phyloP scores from a whole-genome alignment of 148 eudicot genomes.

The Fagopyrum esculentum region DNA sequence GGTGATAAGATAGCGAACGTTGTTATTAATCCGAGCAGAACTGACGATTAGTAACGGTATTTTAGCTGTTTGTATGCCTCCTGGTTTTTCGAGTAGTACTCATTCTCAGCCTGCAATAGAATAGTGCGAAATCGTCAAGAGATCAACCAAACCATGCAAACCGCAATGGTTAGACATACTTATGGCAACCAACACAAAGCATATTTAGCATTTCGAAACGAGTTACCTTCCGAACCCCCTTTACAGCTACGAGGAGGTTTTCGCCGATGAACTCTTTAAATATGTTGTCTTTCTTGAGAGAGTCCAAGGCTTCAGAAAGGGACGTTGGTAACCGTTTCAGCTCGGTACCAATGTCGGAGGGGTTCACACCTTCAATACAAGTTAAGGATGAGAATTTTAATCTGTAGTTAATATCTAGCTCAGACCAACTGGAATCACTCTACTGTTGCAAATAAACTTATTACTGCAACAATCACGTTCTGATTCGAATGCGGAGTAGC shows the following conservation, averaged over 20 bases:
- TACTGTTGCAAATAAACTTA: too few species aligned
- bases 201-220: background rate
- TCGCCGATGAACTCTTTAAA: slow-evolving; percentile 54
- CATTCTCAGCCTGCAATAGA: slow-evolving; percentile 52
- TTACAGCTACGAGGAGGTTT: slow-evolving; percentile 57
- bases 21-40: background rate
- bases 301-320: slow-evolving; percentile 65
- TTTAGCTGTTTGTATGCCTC: slow-evolving; percentile 54
- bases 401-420: too few species aligned
- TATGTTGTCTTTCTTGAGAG: slow-evolving; percentile 54
- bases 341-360: slow-evolving; percentile 43
- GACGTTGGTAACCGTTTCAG: slow-evolving; percentile 59
- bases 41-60: slow-evolving; percentile 26
- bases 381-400: background rate
- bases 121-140: background rate
- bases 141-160: background rate
- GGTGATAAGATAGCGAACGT: background rate
- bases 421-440: too few species aligned
- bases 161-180: background rate
- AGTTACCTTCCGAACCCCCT: slow-evolving; percentile 72
- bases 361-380: slow-evolving; percentile 47
- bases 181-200: background rate
- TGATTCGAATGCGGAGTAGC: too few species aligned
- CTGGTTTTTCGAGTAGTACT: slow-evolving; percentile 33
- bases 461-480: too few species aligned